Percentiles rank a stretch among this genome's conserved stretches.
These are phyloP conservation scores for Fagopyrum homotropicum DNA, from an alignment of 148 eudicot species.

Conservation along the genomic window DNA sequence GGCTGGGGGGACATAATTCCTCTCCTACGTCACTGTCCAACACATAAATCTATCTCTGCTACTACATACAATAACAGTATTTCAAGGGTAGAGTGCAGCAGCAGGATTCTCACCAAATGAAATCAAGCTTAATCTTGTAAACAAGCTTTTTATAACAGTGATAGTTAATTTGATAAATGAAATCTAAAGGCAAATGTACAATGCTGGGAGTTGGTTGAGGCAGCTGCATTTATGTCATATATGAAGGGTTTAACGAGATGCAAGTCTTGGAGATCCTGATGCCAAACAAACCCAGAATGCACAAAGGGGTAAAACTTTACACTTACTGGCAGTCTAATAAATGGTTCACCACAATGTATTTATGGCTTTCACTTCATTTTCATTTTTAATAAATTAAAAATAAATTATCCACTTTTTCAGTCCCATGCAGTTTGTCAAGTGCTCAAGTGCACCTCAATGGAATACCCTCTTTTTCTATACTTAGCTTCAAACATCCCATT, in stretches of 20 bases:
- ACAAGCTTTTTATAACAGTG: no score
- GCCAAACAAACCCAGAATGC: not conserved
- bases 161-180: no score
- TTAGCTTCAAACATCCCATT: no score
- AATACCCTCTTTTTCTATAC: no score
- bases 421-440: not conserved
- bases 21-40: constrained; percentile 9
- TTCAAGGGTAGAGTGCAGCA: not conserved
- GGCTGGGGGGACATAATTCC: not conserved
- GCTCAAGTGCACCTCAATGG: not conserved
- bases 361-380: no score
- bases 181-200: no score
- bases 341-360: not conserved
- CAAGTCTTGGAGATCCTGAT: not conserved
- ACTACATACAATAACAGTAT: not conserved
- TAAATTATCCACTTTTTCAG: not conserved
- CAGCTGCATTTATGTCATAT: no score
- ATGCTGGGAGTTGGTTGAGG: no score
- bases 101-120: no score
- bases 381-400: no score
- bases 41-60: not conserved
- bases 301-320: not conserved
- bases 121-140: no score
- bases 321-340: constrained; percentile 5
- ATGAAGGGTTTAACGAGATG: not conserved